A percentile compares a stretch with the other conserved stretches of the same genome.
Conservation (phyloP, 2,329 filamentous ascomycete species). For the Graphilbum fragrans region DNA sequence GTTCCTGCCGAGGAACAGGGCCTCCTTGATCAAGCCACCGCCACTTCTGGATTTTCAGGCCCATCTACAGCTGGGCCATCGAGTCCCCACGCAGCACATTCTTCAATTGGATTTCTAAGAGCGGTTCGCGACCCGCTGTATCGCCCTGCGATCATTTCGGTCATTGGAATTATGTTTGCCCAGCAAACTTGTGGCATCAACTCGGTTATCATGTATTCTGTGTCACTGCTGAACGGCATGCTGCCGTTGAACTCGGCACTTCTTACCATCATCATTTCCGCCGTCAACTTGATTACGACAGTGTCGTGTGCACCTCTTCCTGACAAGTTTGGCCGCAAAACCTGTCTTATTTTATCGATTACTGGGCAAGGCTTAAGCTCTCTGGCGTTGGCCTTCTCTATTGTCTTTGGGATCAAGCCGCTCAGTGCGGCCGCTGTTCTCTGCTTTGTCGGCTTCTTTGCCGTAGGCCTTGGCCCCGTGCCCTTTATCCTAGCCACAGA, state of each 20-base stretch:
- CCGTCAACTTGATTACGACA: constrained; percentile 77
- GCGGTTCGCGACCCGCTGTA: constrained; percentile 58
- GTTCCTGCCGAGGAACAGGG: constrained; percentile 51
- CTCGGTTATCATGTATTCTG: constrained; percentile 97
- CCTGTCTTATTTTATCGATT: constrained; percentile 71
- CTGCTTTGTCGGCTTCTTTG: constrained; percentile 81
- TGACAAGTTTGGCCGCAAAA: constrained; percentile 79
- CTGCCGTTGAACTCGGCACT: constrained; percentile 71
- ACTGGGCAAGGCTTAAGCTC: constrained; percentile 73
- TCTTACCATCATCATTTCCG: constrained; percentile 77
- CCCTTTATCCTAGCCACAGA: constrained; percentile 92
- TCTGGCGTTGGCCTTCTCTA: constrained; percentile 66
- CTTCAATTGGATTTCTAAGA: constrained; percentile 46
- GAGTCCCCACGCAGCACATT: no score
- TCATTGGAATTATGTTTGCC: constrained; percentile 81
- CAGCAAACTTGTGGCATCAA: constrained; percentile 94
- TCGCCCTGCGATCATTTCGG: constrained; percentile 65
- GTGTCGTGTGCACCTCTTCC: constrained; percentile 70
- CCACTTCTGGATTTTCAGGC: background rate
- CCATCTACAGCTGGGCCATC: constrained; percentile 3
- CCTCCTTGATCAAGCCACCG: constrained; percentile 38
- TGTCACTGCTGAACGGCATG: constrained; percentile 71
- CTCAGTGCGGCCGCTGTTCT: constrained; percentile 74
- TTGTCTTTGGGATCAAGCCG: constrained; percentile 58
- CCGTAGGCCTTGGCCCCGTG: constrained; percentile 80